Percentiles rank a stretch among this genome's conserved stretches.
These are phyloP conservation scores for Colletotrichum nymphaeae DNA, from an alignment of 2,329 filamentous ascomycete genomes.

Conservation along the genomic window DNA sequence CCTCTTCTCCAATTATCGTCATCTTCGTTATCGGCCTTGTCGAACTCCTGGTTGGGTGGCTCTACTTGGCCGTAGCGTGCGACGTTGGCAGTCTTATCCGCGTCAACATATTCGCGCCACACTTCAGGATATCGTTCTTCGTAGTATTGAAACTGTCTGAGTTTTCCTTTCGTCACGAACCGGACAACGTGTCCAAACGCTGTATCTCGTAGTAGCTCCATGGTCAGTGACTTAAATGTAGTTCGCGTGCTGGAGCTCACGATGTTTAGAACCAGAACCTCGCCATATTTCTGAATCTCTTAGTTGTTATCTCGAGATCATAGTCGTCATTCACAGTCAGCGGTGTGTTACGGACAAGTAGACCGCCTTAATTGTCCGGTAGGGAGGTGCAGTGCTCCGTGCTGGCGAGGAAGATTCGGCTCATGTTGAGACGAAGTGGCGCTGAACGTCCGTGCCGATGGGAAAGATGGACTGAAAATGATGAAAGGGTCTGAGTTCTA, in stretches of 20 bases:
- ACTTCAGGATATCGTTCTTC: slow-evolving; percentile 1
- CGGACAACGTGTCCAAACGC: slow-evolving; percentile 10
- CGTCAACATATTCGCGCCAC: slow-evolving; percentile 14
- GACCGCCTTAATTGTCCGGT: background rate
- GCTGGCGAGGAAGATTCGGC: background rate
- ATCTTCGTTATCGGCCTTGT: background rate
- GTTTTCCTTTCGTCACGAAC: background rate
- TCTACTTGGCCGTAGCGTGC: background rate
- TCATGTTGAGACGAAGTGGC: background rate
- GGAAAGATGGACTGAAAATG: background rate
- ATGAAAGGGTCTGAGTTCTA: background rate
- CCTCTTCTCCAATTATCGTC: background rate
- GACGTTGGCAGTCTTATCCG: background rate
- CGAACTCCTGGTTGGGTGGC: background rate
- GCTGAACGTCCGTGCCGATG: background rate
- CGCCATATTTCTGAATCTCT: background rate
- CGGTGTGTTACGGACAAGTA: background rate
- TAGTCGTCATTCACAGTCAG: background rate
- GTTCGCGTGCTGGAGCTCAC: background rate
- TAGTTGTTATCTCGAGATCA: accelerated
- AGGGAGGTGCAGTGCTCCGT: background rate
- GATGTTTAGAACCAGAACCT: background rate
- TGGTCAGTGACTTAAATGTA: background rate
- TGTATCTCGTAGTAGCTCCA: slow-evolving; percentile 18
- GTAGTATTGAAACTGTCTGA: slow-evolving; percentile 10